Base-by-base conservation (phyloP, 2,329 filamentous ascomycete species). In the Cladosporium sp. region DNA sequence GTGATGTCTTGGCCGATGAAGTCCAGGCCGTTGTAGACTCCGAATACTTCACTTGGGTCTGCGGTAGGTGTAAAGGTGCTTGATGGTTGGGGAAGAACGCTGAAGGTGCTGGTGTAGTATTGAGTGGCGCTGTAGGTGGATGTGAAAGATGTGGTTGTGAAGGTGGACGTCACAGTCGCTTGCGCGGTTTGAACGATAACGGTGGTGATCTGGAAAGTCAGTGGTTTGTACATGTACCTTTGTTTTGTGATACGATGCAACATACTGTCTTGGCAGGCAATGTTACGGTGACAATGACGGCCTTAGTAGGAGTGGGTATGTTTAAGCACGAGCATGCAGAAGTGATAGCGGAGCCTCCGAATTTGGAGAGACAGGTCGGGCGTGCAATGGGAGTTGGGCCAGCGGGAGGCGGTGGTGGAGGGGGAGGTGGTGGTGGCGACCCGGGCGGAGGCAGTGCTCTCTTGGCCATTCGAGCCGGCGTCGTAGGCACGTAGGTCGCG, bases 291-390 rank as follows among this genome's bases (percentile, higher is more conserved):
- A 30, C n/a, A 25, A 54, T 39, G 3, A 32, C 32, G 14, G 34
- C 48, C 21, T 56, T 57, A 3, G 59, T 64, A 1, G 63, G 64
- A 13, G 66, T 67, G 3, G 66, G 66, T 6, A 67, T 65, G 16
- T 58, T 46, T 54, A 67, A 56, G 36, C 66, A 67, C 18, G 56
- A 60, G 28, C 66, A 67, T 5, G 60, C 60, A 18, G 60, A 63
- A 23, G 48, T 56, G 48, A 63, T 36, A 30, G 46, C 51, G n/a
- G 60, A 28, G 16, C 51, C 48, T 14, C 34, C 51, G 32, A 46
- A 63, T 18, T 57, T 54, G 43, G 48, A 51, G 16, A 63, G 60
- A 21, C 60, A 63, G 11, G 51, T 63, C n/a, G 60, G 60, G 16
- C 43, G 46, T 25, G 43, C 60, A 21, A 63, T 57, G n/a, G 60